Evolutionary conservation across 179 eudicot species (phyloP), one percentile per base, ranked within the genome.

Genomic region (Gypsophila paniculata): DNA sequence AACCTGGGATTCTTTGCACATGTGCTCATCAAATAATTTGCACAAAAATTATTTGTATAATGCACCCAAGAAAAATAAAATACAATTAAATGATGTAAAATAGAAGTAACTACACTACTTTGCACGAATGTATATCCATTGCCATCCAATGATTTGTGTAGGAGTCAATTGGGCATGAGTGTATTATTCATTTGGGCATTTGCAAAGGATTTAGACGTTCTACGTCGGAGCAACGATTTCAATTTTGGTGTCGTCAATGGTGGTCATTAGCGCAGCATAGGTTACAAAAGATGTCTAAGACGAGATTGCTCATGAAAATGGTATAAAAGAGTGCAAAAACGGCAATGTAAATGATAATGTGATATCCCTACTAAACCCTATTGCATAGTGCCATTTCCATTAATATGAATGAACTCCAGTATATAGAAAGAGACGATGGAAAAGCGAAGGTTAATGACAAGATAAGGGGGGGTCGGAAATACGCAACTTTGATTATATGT

Each of bases 1-100:
- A 78, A 61, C 61, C 67, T 69, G 48, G 70, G 74, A 78, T 68
- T 73, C 81, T 71, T 58, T 78, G 64, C 71, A 62, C 78, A 71
- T 71, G 78, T 39, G 68, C 72, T 34, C 53, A 55, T 34, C 26
- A 53, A 13, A 11, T 22, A 38, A 67, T 51, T 26, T 22, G 34
- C 21, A 21, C 0, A n/a, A n/a, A 5, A n/a, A 54, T n/a, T n/a
- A n/a, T n/a, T 54, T 19, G 23, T 4, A 54, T 17, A 4, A n/a
- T 54, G 23, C 21, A n/a, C 5, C n/a, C 4, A 54, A 54, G 2
- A 54, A 46, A 46, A 67, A 23, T 18, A 2, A 6, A 42, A 42
- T 6, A 42, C 0, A 6, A 42, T 42, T 42, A 42, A 6, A 42
- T 42, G 18, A 54, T 25, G 63, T 29, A 25, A 19, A 19, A 55